Evolutionary conservation across 768 basidiomycete genomes (phyloP).

Genomic region (Phylloporus arenicola): DNA sequence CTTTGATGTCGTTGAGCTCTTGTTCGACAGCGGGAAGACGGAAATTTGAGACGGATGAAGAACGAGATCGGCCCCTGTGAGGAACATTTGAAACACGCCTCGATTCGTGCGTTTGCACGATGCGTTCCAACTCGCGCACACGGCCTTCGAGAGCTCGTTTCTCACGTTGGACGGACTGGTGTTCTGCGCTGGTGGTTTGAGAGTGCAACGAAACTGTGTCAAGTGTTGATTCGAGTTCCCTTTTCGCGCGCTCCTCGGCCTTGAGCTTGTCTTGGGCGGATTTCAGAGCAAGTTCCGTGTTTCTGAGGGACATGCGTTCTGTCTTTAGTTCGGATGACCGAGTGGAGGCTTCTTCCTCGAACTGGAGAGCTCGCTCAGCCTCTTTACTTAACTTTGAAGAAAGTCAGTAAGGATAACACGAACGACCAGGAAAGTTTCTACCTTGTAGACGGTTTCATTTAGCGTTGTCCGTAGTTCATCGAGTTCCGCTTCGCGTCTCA

Average conservation of each 20-base stretch:
- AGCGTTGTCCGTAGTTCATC: slow-evolving; percentile 29
- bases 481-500: slow-evolving; percentile 35
- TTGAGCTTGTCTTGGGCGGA: slow-evolving; percentile 48
- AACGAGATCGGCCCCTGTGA: slow-evolving; percentile 42
- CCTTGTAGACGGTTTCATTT: slow-evolving; percentile 37
- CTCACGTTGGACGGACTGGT: slow-evolving; percentile 50
- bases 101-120: slow-evolving; percentile 35
- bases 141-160: slow-evolving; percentile 52
- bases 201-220: slow-evolving; percentile 52
- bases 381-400: slow-evolving; percentile 50
- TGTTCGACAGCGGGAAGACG: slow-evolving; percentile 48
- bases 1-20: slow-evolving; percentile 46
- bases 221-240: slow-evolving; percentile 52
- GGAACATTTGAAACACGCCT: slow-evolving; percentile 27
- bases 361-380: slow-evolving; percentile 47
- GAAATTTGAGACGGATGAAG: slow-evolving; percentile 54
- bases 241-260: slow-evolving; percentile 43
- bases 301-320: slow-evolving; percentile 48
- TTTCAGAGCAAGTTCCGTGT: slow-evolving; percentile 44
- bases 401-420: slow-evolving; percentile 4
- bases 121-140: slow-evolving; percentile 52
- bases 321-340: slow-evolving; percentile 53
- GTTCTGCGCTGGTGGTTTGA: slow-evolving; percentile 38
- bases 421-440: slow-evolving; percentile 8
- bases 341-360: slow-evolving; percentile 47